phyloP scores from a whole-genome alignment of 257 asterid genomes.

The Gentiana macrophylla region DNA sequence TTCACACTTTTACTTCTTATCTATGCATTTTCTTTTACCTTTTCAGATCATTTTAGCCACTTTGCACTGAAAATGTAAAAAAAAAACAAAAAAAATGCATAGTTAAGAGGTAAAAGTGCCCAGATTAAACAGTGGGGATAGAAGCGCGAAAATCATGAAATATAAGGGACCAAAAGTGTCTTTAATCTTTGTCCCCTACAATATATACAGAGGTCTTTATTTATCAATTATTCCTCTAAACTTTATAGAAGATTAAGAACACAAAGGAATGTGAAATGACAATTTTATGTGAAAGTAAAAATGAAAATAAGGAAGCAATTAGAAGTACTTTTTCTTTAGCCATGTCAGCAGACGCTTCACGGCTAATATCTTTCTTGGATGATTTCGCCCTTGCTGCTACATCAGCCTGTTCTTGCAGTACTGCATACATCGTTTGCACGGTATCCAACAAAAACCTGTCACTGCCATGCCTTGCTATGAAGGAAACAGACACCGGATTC shows the following conservation, averaged over 20 bases:
- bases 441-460: slow-evolving; percentile 83
- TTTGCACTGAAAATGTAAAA: no score
- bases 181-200: no score
- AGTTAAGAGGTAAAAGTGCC: no score
- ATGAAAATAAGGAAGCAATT: slow-evolving; percentile 3
- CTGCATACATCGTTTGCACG: slow-evolving; percentile 47
- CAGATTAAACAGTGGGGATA: no score
- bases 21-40: no score
- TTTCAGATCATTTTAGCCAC: no score
- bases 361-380: slow-evolving; percentile 35
- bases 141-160: background rate
- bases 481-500: slow-evolving; percentile 74
- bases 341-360: slow-evolving; percentile 75
- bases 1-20: no score
- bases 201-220: background rate
- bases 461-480: slow-evolving; percentile 84
- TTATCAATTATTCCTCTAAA: no score
- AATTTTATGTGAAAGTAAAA: background rate
- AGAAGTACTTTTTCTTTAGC: slow-evolving; percentile 82
- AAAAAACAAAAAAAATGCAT: no score
- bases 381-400: slow-evolving; percentile 33
- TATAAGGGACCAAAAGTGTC: no score
- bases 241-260: no score
- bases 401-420: slow-evolving; percentile 58
- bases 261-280: background rate